Base-by-base conservation (phyloP, 345 rosid species). In the Linum lewisii region DNA sequence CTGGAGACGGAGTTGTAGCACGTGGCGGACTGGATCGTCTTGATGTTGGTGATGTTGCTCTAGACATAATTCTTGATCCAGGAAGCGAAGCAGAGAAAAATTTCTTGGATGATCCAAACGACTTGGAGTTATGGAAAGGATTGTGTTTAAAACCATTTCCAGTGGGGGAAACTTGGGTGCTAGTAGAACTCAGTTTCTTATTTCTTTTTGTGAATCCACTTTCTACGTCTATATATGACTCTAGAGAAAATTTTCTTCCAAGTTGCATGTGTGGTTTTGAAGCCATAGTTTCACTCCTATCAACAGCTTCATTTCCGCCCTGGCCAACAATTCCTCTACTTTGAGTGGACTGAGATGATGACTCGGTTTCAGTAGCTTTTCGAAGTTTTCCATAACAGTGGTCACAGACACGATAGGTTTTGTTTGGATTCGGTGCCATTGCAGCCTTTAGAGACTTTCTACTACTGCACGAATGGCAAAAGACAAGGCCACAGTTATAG, bases 321-420 rank as follows among this genome's bases (percentile, higher is more conserved):
- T 63, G 79, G 63, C 62, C 63, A 59, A 73, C 23, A 71, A 73
- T 77, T 55, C 80, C 87, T 65, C 77, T 72, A 54, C 61, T 69
- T 26, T 67, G 76, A 7, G 78, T 59, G 66, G 69, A 55, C 38
- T 59, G 72, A 16, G 61, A 67, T 19, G 65, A 64, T 50, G 76
- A 58, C 38, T 58, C 62, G 64, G 34, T 68, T 61, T 74, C 81
- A 24, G 58, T 63, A 51, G 57, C 63, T 64, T 70, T 76, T 58
- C 76, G 78, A 55, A 87, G 70, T 76, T 78, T 87, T 20, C 52
- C 38, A 57, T 70, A 78, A 57, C 88, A 87, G 65, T 67, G 76
- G 66, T 82, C 84, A 61, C 88, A 84, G 16, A 84, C 90, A 45
- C 85, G 86, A 69, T 73, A 74, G 66, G 83, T 76, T 69, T 84